phyloP scores from a whole-genome alignment of 1,284 basidiomycete species.

The Pseudozyma tsukubaensis region DNA sequence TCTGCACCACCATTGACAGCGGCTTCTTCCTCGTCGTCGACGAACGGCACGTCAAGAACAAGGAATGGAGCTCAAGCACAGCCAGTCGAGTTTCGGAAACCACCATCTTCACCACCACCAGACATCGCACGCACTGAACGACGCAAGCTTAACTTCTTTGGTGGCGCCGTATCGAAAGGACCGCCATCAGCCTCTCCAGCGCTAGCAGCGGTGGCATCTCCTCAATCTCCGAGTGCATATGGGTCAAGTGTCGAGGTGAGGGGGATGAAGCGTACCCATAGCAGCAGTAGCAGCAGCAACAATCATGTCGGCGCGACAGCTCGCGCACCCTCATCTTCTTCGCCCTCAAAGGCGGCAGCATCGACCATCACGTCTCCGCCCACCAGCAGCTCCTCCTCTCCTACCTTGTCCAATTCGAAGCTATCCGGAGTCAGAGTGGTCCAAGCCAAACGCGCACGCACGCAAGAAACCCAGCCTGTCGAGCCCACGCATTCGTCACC shows the following conservation, averaged over 20 bases:
- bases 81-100: constrained; percentile 1
- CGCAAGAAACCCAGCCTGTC: not conserved
- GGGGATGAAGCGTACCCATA: constrained; percentile 21
- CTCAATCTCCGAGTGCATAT: not conserved
- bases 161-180: not conserved
- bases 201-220: not conserved
- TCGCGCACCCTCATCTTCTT: not conserved
- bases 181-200: not conserved
- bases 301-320: not conserved
- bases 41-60: not conserved
- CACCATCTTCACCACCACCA: constrained; percentile 23
- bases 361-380: constrained; percentile 5
- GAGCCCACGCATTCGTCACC: constrained; percentile 2
- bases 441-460: constrained; percentile 19
- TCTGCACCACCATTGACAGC: constrained; percentile 23
- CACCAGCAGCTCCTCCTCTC: constrained; percentile 2
- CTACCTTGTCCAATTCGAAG: not conserved
- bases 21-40: not conserved
- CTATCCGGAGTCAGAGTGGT: constrained; percentile 18
- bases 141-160: constrained; percentile 42
- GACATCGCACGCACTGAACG: constrained; percentile 25
- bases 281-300: not conserved
- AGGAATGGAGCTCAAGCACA: not conserved
- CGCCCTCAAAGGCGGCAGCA: not conserved
- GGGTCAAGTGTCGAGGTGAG: constrained; percentile 1